These are phyloP conservation scores for Rhipidocladum racemiflorum DNA, from an alignment of 176 grass and related monocot species.

Conservation along the genomic window DNA sequence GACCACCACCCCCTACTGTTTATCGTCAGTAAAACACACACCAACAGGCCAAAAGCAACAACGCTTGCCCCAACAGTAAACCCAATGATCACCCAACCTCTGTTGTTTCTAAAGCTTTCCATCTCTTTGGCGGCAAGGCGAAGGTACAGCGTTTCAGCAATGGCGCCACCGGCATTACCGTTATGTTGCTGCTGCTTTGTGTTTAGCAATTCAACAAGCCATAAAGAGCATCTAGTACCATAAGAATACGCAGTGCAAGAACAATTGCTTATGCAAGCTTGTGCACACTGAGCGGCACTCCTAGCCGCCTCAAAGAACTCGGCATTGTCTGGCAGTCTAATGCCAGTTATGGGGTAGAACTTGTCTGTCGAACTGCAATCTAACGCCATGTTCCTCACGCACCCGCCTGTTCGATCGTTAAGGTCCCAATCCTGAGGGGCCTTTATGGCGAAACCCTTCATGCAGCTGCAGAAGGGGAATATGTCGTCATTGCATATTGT, in stretches of 20 bases:
- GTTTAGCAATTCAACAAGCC: background rate
- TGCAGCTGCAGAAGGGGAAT: constrained; percentile 23
- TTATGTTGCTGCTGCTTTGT: background rate
- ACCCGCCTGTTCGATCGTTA: background rate
- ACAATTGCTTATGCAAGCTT: background rate
- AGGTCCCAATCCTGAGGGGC: background rate
- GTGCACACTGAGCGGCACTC: background rate
- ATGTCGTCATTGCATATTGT: constrained; percentile 22
- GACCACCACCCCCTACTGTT: background rate
- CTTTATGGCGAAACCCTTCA: background rate
- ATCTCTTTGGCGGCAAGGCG: background rate
- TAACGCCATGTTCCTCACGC: background rate
- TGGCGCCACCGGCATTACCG: background rate
- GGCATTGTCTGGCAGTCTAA: background rate
- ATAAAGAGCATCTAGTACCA: background rate
- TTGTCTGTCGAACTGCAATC: background rate
- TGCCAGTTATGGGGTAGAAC: background rate
- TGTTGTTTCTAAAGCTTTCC: background rate
- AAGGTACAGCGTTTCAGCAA: background rate
- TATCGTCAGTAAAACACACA: background rate
- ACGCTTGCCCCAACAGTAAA: background rate
- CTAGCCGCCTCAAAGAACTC: background rate
- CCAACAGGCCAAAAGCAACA: background rate
- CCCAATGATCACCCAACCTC: background rate
- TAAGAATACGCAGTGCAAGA: background rate